Base-by-base conservation (phyloP, 169 alveolate species). In the Neospora caninum region DNA sequence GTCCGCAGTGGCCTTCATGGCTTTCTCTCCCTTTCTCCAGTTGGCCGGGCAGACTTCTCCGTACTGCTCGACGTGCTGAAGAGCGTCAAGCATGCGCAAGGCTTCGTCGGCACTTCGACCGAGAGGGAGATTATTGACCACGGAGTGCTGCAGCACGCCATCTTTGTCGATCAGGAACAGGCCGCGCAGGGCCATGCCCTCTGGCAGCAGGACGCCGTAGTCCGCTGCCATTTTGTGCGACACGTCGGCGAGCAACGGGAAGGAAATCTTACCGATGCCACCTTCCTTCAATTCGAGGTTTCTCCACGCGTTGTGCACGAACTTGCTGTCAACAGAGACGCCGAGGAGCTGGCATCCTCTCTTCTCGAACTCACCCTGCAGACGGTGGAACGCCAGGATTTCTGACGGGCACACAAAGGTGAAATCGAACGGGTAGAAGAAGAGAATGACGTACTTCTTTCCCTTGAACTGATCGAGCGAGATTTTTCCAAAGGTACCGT, bases 331-430 rank as follows among this genome's bases (percentile, higher is more conserved):
- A 42, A 99, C 99, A 54, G 99, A 98, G 96, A 99, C 98, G 73
- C 99, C 99, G 82, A 99, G 29, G 73, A 95, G 80, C 88, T 91
- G 96, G 94, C 64, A 89, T 9, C 67, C 80, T 67, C 94, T 95
- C 95, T 97, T 98, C 95, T 98, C 98, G 97, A 99, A 99, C 80
- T 98, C 98, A 43, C 98, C 98, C 29, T 98, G 96, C 36, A 98
- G 98, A 80, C 98, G 98, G 95, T 98, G 97, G 97, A 99, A 99
- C 45, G 99, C 99, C 88, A 98, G 96, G 88, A 99, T 99, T 97
- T 99, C 99, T 54, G 99, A 98, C 45, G 99, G 99, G 97, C 99
- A 99, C 41, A 99, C 99, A 93, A 99, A 99, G 64, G 99, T 99
- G 97, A 99, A 99, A 96, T 99, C 99, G 93, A 99, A 96, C 39